Base-by-base conservation (phyloP, 441 rosid genomes). In the Gossypium trilobum region DNA sequence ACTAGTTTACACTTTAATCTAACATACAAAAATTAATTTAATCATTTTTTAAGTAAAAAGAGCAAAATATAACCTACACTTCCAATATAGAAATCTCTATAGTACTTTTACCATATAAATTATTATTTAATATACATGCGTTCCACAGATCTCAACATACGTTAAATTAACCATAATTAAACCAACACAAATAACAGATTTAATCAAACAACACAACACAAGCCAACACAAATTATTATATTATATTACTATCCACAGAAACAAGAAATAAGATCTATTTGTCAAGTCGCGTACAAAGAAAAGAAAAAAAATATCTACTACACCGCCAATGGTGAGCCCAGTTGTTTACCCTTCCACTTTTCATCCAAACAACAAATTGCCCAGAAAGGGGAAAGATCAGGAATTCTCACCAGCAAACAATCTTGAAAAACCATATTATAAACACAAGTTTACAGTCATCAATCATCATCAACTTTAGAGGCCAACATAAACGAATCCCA, bases 401-500 rank as follows among this genome's bases (percentile, higher is more conserved):
- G 10, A 74, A 56, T 13, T 81, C 77, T 58, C 36, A 27, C 66
- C 74, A 22, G 17, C 75, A 71, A 78, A 78, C 84, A 74, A 83
- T 56, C 6, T 50, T 72, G 79, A 77, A 48, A 36, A 81, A 74
- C 79, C 31, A 56, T 23, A 54, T 33, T 54, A 70, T 77, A 81
- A 78, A 48, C 58, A 70, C 79, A 74, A 82, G 73, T 75, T 74
- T 23, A 22, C 61, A 22, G 62, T 22, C 62, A 57, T 57, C 62
- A 71, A 56, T 22, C 62, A 57, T 57, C 62, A 71, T 48, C 60
- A 17, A 51, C 77, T 58, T 79, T 78, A 29, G 58, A 74, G 27
- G 7, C 73, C 22, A 46, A 48, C 75, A 75, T 68, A 77, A 72
- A 73, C 10, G 76, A 31, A 46, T 62, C 59, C 74, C 70, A 13